Base-by-base conservation (phyloP, 495 filamentous ascomycete species). In the Pseudoneurospora amorphoporcata region DNA sequence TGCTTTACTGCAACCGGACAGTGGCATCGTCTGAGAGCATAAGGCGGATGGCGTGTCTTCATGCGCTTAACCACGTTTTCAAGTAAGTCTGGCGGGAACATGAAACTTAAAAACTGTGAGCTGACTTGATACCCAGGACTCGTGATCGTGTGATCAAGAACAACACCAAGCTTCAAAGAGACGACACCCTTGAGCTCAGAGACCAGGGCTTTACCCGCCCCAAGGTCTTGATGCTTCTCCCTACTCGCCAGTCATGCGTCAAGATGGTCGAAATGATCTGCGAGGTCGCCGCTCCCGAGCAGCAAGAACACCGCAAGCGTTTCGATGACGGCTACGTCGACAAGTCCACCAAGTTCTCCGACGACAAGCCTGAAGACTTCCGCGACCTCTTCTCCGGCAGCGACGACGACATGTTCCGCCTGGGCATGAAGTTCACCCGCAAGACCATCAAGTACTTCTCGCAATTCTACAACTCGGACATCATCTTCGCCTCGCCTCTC, bases 121-220 rank as follows among this genome's bases (percentile, higher is more conserved):
- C 74, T 78, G 32, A 78, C 73, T 9, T 39, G 32, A 71, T 23
- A 0, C n/a, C 10, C 65, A 89, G 87, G 80, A 98, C 95, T 16
- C 91, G 95, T 70, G 94, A 97, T 76, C 89, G 88, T 39, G 91
- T 99, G 0, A 87, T 98, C 71, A 98, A 96, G 80, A 97, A 97
- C 81, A 97, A 94, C 76, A 88, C 90, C 29, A 91, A 89, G 70
- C 83, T 96, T 12, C 86, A 86, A 71, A 86, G 87, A 47, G 79
- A 86, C 35, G 77, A 81, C n/a, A 84, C 82, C 19, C 83, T 93
- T 32, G 95, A 98, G 70, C 84, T 94, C 38, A 89, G 94, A 61
- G 96, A 98, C 79, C 95, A 98, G 81, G 95, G 96, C 4, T 99
- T 98, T 79, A 97, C 95, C 1, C 87, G 95, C 3, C 95, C 96